Evolutionary conservation across 805 yeast species (phyloP).

Genomic region (Vanderwaltozyma tropicalis): DNA sequence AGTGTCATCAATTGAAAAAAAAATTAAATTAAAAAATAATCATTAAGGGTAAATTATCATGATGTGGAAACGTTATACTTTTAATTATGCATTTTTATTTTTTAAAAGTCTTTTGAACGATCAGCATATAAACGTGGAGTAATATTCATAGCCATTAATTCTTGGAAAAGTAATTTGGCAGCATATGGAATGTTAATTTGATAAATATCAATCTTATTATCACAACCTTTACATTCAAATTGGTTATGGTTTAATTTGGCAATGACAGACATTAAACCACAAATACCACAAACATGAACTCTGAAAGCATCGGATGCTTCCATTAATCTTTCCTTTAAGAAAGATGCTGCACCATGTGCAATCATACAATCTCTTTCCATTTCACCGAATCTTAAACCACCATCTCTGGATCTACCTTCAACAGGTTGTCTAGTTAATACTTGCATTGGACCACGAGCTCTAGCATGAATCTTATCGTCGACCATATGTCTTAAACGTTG

Average conservation of each 20-base stretch:
- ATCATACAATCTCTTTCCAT: slow-evolving; percentile 99
- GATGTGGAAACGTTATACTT: neutral
- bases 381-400: slow-evolving; percentile 98
- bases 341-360: slow-evolving; percentile 99
- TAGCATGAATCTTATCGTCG: slow-evolving; percentile 96
- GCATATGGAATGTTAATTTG: slow-evolving; percentile 98
- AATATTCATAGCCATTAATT: slow-evolving; percentile 98
- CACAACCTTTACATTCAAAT: slow-evolving; percentile 97
- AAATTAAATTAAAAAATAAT: no score
- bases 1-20: neutral
- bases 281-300: slow-evolving; percentile 95
- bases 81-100: neutral
- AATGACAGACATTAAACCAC: slow-evolving; percentile 96
- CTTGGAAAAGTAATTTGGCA: slow-evolving; percentile 95
- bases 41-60: neutral
- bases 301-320: slow-evolving; percentile 98
- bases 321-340: slow-evolving; percentile 94
- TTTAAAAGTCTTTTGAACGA: slow-evolving; percentile 39
- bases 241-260: slow-evolving; percentile 96
- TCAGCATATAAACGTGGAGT: slow-evolving; percentile 97
- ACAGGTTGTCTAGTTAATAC: slow-evolving; percentile 97
- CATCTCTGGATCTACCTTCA: slow-evolving; percentile 98
- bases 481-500: slow-evolving; percentile 99
- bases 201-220: slow-evolving; percentile 94
- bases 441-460: slow-evolving; percentile 99